Percentiles rank a stretch among this genome's conserved stretches.
phyloP scores from a whole-genome alignment of 495 filamentous ascomycete species.

The Aspergillus sparsus region DNA sequence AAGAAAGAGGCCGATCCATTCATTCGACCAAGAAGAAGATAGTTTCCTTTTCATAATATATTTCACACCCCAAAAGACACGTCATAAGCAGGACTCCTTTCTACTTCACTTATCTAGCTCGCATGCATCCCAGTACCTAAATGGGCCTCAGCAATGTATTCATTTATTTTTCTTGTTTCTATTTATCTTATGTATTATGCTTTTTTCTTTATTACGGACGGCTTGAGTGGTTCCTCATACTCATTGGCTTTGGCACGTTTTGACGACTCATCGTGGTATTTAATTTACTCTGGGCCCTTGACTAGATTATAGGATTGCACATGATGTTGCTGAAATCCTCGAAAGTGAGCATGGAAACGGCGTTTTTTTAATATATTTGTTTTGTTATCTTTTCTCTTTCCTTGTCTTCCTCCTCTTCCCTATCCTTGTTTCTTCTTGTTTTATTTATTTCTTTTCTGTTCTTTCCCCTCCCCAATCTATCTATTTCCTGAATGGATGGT shows the following conservation, averaged over 20 bases:
- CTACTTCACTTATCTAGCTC: not conserved
- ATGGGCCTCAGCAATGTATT: not conserved
- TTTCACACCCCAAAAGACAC: not conserved
- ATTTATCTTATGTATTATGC: not conserved
- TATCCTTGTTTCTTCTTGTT: too few species aligned
- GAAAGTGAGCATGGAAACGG: not conserved
- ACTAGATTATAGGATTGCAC: not conserved
- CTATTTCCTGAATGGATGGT: too few species aligned
- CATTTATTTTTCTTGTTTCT: constrained; percentile 6
- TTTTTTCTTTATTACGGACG: not conserved
- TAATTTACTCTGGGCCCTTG: too few species aligned
- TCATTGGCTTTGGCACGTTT: not conserved
- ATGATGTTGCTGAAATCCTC: not conserved
- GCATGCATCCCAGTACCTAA: not conserved
- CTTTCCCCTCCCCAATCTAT: too few species aligned
- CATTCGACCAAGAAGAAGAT: constrained; percentile 51
- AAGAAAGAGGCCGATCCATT: constrained; percentile 55
- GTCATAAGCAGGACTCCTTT: not conserved
- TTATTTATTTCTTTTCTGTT: too few species aligned
- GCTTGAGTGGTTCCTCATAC: too few species aligned
- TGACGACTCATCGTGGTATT: too few species aligned
- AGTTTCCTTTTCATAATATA: not conserved
- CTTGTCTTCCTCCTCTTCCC: not conserved
- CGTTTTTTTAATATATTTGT: not conserved
- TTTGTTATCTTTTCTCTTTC: not conserved